These are phyloP conservation scores for Aspergillus funiculosus DNA, from an alignment of 495 filamentous ascomycete species.

Conservation along the genomic window DNA sequence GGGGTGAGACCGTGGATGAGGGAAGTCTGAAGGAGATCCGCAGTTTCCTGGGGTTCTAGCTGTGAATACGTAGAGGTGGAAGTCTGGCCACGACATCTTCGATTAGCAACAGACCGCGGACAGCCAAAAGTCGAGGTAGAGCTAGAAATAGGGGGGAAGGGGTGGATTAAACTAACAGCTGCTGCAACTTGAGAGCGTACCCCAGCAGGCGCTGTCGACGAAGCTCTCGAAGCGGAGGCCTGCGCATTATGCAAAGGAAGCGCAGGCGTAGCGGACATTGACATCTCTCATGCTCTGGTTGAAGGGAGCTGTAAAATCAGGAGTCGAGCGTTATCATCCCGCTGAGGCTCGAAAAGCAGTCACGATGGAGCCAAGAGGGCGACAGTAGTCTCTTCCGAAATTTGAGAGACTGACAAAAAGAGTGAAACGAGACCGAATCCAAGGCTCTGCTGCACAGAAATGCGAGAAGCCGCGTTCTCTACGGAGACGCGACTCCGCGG, in stretches of 20 bases:
- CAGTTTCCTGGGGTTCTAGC: slow-evolving; percentile 70
- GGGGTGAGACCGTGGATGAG: slow-evolving; percentile 73
- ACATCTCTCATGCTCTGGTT: slow-evolving; percentile 52
- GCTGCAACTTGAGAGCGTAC: slow-evolving; percentile 29
- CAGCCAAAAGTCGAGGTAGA: neutral
- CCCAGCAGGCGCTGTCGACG: slow-evolving; percentile 34
- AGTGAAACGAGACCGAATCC: too few species aligned
- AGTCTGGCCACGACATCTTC: slow-evolving; percentile 31
- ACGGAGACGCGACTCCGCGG: slow-evolving; percentile 36
- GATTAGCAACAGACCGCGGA: slow-evolving; percentile 7
- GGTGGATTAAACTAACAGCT: slow-evolving; percentile 25
- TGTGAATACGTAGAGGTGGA: slow-evolving; percentile 56
- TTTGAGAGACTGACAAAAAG: too few species aligned
- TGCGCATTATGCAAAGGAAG: slow-evolving; percentile 52
- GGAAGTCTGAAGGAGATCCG: slow-evolving; percentile 74
- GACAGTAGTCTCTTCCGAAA: neutral
- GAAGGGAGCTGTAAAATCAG: slow-evolving; percentile 18
- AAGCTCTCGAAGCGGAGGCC: slow-evolving; percentile 29
- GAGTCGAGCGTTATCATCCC: slow-evolving; percentile 31
- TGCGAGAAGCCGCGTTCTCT: slow-evolving; percentile 18
- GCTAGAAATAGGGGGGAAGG: too few species aligned
- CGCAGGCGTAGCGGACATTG: slow-evolving; percentile 53
- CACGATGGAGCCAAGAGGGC: neutral
- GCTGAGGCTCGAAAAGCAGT: slow-evolving; percentile 14
- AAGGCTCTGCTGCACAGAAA: too few species aligned